phyloP scores from a whole-genome alignment of 2,329 filamentous ascomycete species.

The Penicillium paneum region DNA sequence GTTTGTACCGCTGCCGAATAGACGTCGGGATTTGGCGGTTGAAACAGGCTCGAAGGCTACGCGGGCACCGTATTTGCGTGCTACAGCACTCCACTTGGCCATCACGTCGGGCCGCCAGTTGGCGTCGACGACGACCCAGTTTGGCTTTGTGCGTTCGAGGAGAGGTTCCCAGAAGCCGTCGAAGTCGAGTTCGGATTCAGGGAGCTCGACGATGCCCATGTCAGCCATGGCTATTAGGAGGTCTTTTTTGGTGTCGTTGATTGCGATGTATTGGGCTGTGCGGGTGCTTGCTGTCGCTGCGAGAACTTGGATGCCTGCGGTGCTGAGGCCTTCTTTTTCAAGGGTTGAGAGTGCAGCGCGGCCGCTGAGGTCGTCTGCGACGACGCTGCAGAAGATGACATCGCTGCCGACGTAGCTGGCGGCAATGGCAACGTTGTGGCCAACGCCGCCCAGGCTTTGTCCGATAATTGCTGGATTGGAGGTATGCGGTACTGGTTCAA shows the following conservation, averaged over 20 bases:
- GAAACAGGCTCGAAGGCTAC: slow-evolving; percentile 90
- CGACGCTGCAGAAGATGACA: slow-evolving; percentile 73
- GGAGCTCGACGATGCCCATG: slow-evolving; percentile 72
- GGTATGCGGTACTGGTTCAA: slow-evolving; percentile 58
- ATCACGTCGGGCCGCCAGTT: slow-evolving; percentile 75
- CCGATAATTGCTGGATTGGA: slow-evolving; percentile 81
- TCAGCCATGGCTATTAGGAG: slow-evolving; percentile 93
- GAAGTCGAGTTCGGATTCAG: slow-evolving; percentile 42
- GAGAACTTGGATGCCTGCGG: slow-evolving; percentile 63
- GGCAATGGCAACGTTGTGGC: slow-evolving; percentile 84
- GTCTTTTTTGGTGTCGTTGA: slow-evolving; percentile 80
- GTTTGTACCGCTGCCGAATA: slow-evolving; percentile 53
- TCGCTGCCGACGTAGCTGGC: slow-evolving; percentile 65
- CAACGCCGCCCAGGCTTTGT: slow-evolving; percentile 86
- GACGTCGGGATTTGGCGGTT: slow-evolving; percentile 67
- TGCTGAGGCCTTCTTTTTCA: slow-evolving; percentile 55
- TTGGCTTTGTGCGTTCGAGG: slow-evolving; percentile 57
- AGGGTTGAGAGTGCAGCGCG: slow-evolving; percentile 68
- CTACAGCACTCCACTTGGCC: slow-evolving; percentile 63
- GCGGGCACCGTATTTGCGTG: slow-evolving; percentile 53
- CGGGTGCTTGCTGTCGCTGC: slow-evolving; percentile 53
- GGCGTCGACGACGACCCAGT: slow-evolving; percentile 78
- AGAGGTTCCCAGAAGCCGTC: slow-evolving; percentile 60
- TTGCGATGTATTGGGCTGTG: slow-evolving; percentile 86
- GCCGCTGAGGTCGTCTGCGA: slow-evolving; percentile 77